Conservation (phyloP, 169 alveolate species). For the Cryptosporidium canis region DNA sequence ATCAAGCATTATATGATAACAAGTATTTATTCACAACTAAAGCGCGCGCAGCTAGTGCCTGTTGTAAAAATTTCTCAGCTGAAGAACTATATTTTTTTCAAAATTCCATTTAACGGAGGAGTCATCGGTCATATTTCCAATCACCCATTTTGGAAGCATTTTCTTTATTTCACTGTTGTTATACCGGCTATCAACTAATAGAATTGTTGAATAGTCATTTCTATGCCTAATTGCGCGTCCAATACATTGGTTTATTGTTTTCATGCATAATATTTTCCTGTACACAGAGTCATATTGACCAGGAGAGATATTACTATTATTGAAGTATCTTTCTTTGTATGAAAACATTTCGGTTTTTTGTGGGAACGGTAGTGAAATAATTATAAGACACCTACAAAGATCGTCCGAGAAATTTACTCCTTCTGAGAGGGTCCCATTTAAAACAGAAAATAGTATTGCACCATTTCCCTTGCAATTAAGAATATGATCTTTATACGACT, state of each 20-base stretch:
- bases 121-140: slow-evolving; percentile 34
- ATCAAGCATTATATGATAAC: background rate
- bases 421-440: slow-evolving; percentile 93
- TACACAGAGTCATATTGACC: slow-evolving; percentile 47
- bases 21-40: background rate
- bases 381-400: slow-evolving; percentile 91
- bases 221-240: slow-evolving; percentile 97
- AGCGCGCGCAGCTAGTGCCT: background rate
- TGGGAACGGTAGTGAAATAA: slow-evolving; percentile 95
- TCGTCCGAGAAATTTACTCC: slow-evolving; percentile 96
- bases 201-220: slow-evolving; percentile 91
- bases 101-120: slow-evolving; percentile 12
- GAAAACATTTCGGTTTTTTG: slow-evolving; percentile 75
- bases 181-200: slow-evolving; percentile 90
- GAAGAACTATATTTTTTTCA: background rate
- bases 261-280: slow-evolving; percentile 88
- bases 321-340: slow-evolving; percentile 70
- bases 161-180: slow-evolving; percentile 55
- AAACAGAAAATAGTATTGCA: slow-evolving; percentile 91
- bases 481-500: slow-evolving; percentile 27
- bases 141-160: slow-evolving; percentile 78
- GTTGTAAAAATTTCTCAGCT: slow-evolving; percentile 16
- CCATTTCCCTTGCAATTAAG: slow-evolving; percentile 75
- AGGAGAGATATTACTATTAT: background rate
- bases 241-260: slow-evolving; percentile 94